Evolutionary conservation across 1,139 yeast genomes (phyloP), one percentile per base, ranked within the genome.

Genomic region (Sugiyamaella neomexicana): DNA sequence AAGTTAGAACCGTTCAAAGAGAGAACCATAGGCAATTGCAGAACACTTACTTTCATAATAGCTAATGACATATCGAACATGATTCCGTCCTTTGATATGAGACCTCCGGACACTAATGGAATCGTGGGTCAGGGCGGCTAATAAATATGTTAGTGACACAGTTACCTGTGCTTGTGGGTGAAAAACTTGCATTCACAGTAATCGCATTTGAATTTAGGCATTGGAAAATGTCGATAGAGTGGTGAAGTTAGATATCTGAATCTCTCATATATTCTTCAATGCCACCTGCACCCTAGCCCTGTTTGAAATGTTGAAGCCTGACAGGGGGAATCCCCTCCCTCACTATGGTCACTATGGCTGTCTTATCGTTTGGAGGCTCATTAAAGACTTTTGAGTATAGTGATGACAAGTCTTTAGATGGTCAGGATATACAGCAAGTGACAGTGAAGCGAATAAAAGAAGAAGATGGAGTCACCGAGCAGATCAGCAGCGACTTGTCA

Each of bases 101-200:
- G 91, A 85, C 65, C 86, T 85, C 44, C 97, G 75, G 52, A 90
- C 97, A 72, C 95, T 86, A 68, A 83, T 76, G 31, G 96, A 86
- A 71, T 89, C 97, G 67, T 90, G 97, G 1, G 97, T 90, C 57
- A 90, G 75, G 65, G 86, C 86, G 23, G 91, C 76, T 43, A n/a
- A 38, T 23, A 8, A 31, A 5, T 20, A 20, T 20, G 46, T 55
- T 49, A 45, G 55, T 39, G 31, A 40, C 29, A 15, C 25, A 23
- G 31, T 15, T 15, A 34, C 16, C 9, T 3, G 38, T 34, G 38
- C 4, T 4, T 10, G 7, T 4, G 3, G 7, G 13, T 7, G 16
- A 32, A 31, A 40, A 15, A 60, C 74, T 49, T 59, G 70, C 76
- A 82, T 71, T 84, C 85, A 69, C 97, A 90, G 67, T 89, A 90